phyloP scores from a whole-genome alignment of 805 yeast genomes.

The Ogataea degrootiae region DNA sequence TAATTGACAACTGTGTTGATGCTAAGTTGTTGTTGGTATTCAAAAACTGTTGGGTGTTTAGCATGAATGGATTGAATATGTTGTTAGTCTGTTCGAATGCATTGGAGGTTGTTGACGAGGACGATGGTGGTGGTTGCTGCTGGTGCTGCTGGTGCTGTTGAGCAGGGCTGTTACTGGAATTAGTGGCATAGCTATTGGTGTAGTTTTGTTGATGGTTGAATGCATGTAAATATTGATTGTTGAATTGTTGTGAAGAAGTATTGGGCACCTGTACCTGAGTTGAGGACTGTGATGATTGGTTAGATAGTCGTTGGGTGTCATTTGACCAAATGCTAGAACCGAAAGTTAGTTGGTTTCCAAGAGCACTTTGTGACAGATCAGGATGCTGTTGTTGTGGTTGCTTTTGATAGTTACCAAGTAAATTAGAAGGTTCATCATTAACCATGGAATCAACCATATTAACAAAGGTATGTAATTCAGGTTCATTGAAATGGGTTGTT shows the following conservation, averaged over 20 bases:
- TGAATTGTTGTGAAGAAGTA: background rate
- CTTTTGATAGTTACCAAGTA: background rate
- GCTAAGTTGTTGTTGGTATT: too few species aligned
- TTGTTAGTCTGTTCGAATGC: background rate
- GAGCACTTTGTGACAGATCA: background rate
- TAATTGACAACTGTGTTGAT: too few species aligned
- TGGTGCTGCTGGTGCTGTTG: background rate
- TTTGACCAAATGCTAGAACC: too few species aligned
- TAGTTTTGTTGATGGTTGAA: background rate
- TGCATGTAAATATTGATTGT: background rate
- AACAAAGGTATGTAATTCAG: slow-evolving; percentile 7
- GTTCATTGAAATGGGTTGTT: background rate
- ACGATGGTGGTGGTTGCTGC: background rate
- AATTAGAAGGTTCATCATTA: slow-evolving; percentile 15
- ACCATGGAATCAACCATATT: slow-evolving; percentile 31
- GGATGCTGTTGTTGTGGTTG: slow-evolving; percentile 1
- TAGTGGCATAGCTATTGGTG: background rate
- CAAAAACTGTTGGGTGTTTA: too few species aligned
- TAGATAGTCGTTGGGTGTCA: too few species aligned
- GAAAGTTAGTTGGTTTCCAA: too few species aligned
- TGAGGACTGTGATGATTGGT: too few species aligned
- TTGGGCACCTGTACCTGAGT: too few species aligned
- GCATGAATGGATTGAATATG: background rate
- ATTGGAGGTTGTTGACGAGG: background rate
- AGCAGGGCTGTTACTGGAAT: background rate